Evolutionary conservation across 768 basidiomycete genomes (phyloP), one percentile per base, ranked within the genome.

Genomic region (Trametes meyenii): DNA sequence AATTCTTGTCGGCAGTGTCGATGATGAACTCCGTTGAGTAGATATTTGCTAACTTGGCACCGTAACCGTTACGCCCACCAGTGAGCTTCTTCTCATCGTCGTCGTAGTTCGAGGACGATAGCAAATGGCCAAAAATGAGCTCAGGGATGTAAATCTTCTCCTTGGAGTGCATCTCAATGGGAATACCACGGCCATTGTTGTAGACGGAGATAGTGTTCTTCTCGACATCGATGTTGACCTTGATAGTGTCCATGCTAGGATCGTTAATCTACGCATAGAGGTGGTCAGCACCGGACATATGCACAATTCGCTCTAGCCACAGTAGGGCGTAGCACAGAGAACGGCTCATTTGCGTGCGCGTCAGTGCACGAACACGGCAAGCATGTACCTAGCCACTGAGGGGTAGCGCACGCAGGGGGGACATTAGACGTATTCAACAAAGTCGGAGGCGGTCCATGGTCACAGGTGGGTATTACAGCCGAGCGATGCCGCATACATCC

Each of bases 31-130:
- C 91, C 64, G 84, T 88, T 2, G 97, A 99, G 78, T 98, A 99
- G 66, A 98, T 97, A 77, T 99, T 98, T 55, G 97, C 90, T 43
- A 99, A 83, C 73, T 99, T 99, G 54, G 97, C 97, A 68, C 97
- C 97, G 70, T 94, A 98, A 70, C 97, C 97, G 70, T 99, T 99
- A 70, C 97, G 87, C 74, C 97, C 97, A 75, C 97, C 97, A 0
- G 95, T 98, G 50, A 98, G 83, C 77, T 97, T 98, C 83, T 95
- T 97, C 79, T 99, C 96, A 74, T 95, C 90, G 68, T 99, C 97
- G 74, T 99, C 96, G 70, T 96, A 98, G 79, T 98, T 98, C 46
- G 94, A 96, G 12, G 90, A 92, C 1, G 96, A 92, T 23, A 98
- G 81, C 17, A 99, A 83, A 72, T 97, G 89, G 6, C 97, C 97